These are phyloP conservation scores for Lithospermum erythrorhizon DNA, from an alignment of 257 asterid species.

Conservation along the genomic window DNA sequence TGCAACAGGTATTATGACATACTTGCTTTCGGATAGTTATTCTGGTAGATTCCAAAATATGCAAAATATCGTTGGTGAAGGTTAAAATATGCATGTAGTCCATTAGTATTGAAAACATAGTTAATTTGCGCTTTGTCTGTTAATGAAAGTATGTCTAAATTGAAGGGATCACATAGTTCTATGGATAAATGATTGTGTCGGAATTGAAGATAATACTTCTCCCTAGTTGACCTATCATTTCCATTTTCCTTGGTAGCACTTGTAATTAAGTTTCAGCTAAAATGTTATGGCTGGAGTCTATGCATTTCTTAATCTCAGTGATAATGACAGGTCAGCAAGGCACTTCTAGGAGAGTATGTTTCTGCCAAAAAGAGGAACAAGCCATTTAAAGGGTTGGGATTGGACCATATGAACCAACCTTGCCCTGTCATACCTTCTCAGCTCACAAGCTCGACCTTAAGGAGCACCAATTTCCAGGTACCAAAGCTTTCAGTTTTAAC, in stretches of 20 bases:
- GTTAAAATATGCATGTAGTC: too few species aligned
- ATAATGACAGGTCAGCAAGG: constrained; percentile 76
- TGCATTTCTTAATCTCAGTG: neutral
- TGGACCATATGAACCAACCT: constrained; percentile 80
- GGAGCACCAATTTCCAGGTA: constrained; percentile 69
- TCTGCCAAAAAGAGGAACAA: constrained; percentile 47
- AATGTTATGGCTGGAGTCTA: neutral
- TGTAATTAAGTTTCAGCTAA: neutral
- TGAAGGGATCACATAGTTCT: too few species aligned
- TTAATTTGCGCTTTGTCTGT: too few species aligned
- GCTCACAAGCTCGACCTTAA: constrained; percentile 34
- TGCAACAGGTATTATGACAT: constrained; percentile 70
- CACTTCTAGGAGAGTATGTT: constrained; percentile 62
- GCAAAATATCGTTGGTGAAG: neutral
- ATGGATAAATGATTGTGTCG: too few species aligned
- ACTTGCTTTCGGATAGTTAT: neutral
- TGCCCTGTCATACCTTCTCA: constrained; percentile 53
- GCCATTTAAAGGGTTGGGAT: constrained; percentile 80
- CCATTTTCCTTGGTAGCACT: neutral
- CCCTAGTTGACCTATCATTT: neutral
- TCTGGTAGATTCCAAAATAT: neutral
- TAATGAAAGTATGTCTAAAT: too few species aligned
- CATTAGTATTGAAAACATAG: neutral
- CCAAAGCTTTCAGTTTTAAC: constrained; percentile 10
- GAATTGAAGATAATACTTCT: neutral